These are phyloP conservation scores for Phalaenopsis equestris DNA, from an alignment of 106 monocot species.

Conservation along the genomic window DNA sequence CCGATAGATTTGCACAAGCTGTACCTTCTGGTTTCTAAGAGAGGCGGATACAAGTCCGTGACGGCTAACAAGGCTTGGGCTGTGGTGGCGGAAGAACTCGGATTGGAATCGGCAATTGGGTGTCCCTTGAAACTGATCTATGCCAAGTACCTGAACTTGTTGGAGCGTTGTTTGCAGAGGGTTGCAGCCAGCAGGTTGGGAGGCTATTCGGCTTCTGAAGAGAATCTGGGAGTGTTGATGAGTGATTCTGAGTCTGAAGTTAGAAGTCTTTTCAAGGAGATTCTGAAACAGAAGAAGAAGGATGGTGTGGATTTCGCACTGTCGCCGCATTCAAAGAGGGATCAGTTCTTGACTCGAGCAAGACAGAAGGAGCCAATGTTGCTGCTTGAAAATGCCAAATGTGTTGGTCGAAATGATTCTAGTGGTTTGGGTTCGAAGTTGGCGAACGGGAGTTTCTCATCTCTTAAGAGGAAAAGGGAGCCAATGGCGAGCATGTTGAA, in stretches of 20 bases:
- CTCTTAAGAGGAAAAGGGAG: conserved; percentile 47
- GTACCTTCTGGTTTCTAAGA: conserved; percentile 22
- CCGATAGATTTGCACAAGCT: conserved; percentile 40
- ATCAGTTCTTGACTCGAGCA: conserved; percentile 30
- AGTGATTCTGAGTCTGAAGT: neutral
- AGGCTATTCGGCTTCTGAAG: neutral
- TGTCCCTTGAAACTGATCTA: conserved; percentile 51
- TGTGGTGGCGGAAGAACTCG: conserved; percentile 28
- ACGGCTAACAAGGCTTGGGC: conserved; percentile 25
- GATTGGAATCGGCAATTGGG: conserved; percentile 21
- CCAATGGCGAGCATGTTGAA: conserved; percentile 31
- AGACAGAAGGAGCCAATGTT: conserved; percentile 3
- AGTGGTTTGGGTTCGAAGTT: neutral
- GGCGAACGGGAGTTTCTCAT: conserved; percentile 8
- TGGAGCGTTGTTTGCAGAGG: conserved; percentile 37
- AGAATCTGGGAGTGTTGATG: conserved; percentile 8
- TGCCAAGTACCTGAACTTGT: conserved; percentile 37
- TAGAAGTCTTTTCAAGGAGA: neutral
- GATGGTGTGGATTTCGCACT: neutral
- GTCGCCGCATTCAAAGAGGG: conserved; percentile 14
- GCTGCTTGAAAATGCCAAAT: conserved; percentile 9
- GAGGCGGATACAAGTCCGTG: conserved; percentile 43
- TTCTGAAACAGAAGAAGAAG: conserved; percentile 10
- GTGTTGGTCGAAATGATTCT: neutral
- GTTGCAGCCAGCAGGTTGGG: conserved; percentile 9